Percentiles rank a stretch among this genome's conserved stretches.
Evolutionary conservation across 441 rosid genomes (phyloP).

Genomic region (Syzygium syzygioides): DNA sequence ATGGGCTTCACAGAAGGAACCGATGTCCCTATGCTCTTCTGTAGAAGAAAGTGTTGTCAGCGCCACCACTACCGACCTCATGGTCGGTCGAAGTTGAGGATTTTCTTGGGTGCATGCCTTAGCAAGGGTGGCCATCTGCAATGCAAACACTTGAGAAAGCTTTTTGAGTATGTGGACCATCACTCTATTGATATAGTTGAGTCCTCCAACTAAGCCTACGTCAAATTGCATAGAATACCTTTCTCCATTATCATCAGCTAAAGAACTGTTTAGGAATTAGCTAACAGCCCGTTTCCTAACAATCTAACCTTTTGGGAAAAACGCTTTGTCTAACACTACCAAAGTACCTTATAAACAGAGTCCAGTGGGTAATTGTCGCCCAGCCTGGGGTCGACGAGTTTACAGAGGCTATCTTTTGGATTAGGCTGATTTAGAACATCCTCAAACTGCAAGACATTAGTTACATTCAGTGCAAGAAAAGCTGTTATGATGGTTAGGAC

Average conservation of each 20-base stretch:
- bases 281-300: background rate
- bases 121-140: background rate
- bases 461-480: background rate
- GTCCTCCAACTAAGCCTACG: background rate
- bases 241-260: background rate
- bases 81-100: background rate
- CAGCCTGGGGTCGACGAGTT: constrained; percentile 68
- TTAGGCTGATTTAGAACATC: constrained; percentile 54
- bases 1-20: background rate
- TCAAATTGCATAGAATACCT: background rate
- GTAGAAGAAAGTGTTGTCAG: background rate
- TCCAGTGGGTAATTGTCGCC: constrained; percentile 66
- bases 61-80: background rate
- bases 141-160: background rate
- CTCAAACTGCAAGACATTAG: constrained; percentile 50
- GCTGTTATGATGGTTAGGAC: background rate
- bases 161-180: background rate
- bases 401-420: constrained; percentile 42
- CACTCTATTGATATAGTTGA: background rate
- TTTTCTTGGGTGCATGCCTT: constrained; percentile 2
- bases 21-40: background rate
- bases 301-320: background rate
- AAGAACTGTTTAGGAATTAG: background rate
- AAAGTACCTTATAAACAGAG: constrained; percentile 56
- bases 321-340: background rate